Conservation (phyloP, 805 yeast species). For the Nematodospora valgi region DNA sequence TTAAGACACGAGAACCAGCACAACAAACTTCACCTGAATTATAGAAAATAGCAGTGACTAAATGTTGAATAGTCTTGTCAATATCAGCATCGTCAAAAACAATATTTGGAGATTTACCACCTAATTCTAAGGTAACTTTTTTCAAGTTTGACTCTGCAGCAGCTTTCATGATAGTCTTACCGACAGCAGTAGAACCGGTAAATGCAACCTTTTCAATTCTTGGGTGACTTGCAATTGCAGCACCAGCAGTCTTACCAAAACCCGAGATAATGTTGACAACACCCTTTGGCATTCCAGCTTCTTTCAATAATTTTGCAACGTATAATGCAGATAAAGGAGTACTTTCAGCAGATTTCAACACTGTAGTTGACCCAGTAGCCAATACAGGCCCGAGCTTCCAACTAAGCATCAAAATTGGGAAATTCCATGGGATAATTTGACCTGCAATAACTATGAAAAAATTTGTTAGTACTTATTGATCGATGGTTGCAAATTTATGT, state of each 20-base stretch:
- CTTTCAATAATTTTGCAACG: conserved; percentile 62
- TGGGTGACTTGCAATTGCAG: conserved; percentile 72
- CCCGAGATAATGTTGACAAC: conserved; percentile 87
- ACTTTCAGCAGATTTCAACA: conserved; percentile 86
- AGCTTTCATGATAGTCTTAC: conserved; percentile 74
- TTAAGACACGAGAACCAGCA: conserved; percentile 89
- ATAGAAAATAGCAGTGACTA: conserved; percentile 80
- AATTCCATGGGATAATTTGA: conserved; percentile 96
- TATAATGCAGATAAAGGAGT: conserved; percentile 87
- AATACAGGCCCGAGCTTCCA: conserved; percentile 95
- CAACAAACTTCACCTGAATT: conserved; percentile 96
- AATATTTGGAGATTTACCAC: conserved; percentile 94
- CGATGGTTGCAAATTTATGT: no score
- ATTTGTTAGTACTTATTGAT: no score
- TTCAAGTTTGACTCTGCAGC: conserved; percentile 81
- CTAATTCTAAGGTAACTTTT: conserved; percentile 90
- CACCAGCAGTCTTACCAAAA: conserved; percentile 81
- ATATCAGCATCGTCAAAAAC: conserved; percentile 84
- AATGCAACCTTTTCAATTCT: conserved; percentile 87
- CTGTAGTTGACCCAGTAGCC: conserved; percentile 86
- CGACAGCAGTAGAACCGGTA: conserved; percentile 93
- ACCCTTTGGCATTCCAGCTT: conserved; percentile 92
- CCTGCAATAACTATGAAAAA: no score
- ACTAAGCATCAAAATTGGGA: conserved; percentile 88
- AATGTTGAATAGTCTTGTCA: conserved; percentile 69